phyloP scores from a whole-genome alignment of 2,329 filamentous ascomycete genomes.

The Apiospora pterosperma region DNA sequence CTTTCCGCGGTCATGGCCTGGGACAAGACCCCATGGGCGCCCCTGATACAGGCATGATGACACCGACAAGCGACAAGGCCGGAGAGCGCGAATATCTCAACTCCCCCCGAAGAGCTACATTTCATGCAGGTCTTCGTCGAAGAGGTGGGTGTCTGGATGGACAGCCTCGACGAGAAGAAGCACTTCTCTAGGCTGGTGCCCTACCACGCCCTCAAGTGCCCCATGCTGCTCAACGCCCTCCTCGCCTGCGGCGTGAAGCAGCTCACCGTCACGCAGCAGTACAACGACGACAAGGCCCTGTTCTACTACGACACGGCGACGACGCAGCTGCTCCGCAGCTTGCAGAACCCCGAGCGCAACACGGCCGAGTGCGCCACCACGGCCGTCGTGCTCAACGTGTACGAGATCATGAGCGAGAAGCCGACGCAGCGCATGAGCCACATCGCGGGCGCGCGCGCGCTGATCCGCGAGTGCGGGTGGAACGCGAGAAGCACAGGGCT shows the following conservation, averaged over 20 bases:
- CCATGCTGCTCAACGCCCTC: conserved; percentile 86
- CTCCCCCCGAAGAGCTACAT: conserved; percentile 72
- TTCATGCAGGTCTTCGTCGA: conserved; percentile 92
- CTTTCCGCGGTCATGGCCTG: conserved; percentile 17
- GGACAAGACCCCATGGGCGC: conserved; percentile 22
- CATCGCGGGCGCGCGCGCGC: conserved; percentile 76
- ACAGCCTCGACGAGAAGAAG: conserved; percentile 79
- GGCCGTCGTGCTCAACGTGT: conserved; percentile 85
- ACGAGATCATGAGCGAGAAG: conserved; percentile 86
- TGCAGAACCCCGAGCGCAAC: conserved; percentile 83
- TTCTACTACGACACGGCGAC: conserved; percentile 87
- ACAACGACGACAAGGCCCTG: conserved; percentile 72
- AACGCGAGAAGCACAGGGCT: conserved; percentile 74
- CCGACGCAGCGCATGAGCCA: conserved; percentile 83
- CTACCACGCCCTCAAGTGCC: conserved; percentile 74
- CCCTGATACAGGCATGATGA: conserved; percentile 33
- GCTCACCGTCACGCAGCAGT: conserved; percentile 62
- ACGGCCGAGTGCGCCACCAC: conserved; percentile 82
- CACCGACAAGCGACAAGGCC: conserved; percentile 36
- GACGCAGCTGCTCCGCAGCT: conserved; percentile 67
- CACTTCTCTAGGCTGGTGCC: conserved; percentile 86
- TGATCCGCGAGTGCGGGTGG: conserved; percentile 91
- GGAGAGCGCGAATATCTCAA: conserved; percentile 61
- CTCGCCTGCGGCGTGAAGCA: conserved; percentile 86
- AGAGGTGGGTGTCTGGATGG: conserved; percentile 92